phyloP scores from a whole-genome alignment of 2,329 filamentous ascomycete species.

The Penicillium olsonii region DNA sequence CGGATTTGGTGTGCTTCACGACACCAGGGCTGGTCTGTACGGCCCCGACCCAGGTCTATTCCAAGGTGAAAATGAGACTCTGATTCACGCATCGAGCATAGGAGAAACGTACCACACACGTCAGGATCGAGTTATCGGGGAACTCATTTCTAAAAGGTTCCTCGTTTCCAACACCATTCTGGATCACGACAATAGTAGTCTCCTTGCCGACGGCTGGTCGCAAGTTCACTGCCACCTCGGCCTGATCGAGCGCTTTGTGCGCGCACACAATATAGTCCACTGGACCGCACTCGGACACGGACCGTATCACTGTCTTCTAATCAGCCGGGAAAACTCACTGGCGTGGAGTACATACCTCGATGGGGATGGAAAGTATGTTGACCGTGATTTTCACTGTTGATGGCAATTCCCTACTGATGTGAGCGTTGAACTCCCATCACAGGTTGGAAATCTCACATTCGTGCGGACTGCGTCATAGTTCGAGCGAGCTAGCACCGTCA shows the following conservation, averaged over 20 bases:
- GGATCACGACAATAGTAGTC: slow-evolving; percentile 43
- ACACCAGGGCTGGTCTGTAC: slow-evolving; percentile 53
- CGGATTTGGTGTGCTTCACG: slow-evolving; percentile 53
- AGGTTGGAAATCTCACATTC: slow-evolving; percentile 30
- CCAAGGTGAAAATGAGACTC: neutral
- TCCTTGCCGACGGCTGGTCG: slow-evolving; percentile 38
- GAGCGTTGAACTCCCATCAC: neutral
- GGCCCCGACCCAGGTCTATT: slow-evolving; percentile 51
- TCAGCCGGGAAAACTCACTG: neutral
- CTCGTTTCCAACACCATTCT: slow-evolving; percentile 47
- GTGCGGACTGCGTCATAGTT: slow-evolving; percentile 47
- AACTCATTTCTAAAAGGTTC: slow-evolving; percentile 39
- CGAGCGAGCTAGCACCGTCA: slow-evolving; percentile 49
- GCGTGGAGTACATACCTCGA: slow-evolving; percentile 32
- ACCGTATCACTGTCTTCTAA: slow-evolving; percentile 37
- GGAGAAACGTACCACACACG: slow-evolving; percentile 44
- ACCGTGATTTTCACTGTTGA: slow-evolving; percentile 46
- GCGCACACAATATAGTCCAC: slow-evolving; percentile 44
- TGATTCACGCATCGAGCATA: too few species aligned
- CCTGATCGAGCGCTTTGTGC: slow-evolving; percentile 46
- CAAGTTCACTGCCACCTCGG: slow-evolving; percentile 37
- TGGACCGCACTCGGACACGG: slow-evolving; percentile 34
- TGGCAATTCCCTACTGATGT: slow-evolving; percentile 40
- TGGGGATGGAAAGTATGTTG: slow-evolving; percentile 34
- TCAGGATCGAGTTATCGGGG: slow-evolving; percentile 35